phyloP scores from a whole-genome alignment of 371 early-diverging fungal genomes.

The Amoeboaphelidium occidentale region DNA sequence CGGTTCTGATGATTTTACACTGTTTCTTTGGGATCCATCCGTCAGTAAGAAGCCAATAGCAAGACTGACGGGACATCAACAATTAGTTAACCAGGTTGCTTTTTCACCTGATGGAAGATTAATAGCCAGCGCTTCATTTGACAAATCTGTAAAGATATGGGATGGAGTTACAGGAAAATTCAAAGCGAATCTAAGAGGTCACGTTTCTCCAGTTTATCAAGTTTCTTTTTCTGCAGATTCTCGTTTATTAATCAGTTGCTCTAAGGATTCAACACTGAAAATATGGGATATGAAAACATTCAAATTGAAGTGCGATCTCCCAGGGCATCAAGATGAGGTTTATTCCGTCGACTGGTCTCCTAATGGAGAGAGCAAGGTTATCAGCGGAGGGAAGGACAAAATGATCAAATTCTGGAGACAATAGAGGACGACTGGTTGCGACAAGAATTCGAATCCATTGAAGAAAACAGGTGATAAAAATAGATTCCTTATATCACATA shows the following conservation, averaged over 20 bases:
- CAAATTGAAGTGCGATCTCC: conserved; percentile 68
- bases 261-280: conserved; percentile 78
- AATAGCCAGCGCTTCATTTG: conserved; percentile 88
- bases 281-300: conserved; percentile 70
- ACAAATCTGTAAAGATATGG: conserved; percentile 95
- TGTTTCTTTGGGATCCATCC: conserved; percentile 78
- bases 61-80: conserved; percentile 77
- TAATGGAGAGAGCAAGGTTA: conserved; percentile 50
- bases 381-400: conserved; percentile 79
- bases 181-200: conserved; percentile 67
- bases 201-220: conserved; percentile 83
- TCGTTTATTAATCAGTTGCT: conserved; percentile 62
- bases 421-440: no score
- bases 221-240: conserved; percentile 78
- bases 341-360: conserved; percentile 89
- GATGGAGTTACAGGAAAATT: conserved; percentile 79
- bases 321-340: conserved; percentile 91
- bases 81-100: conserved; percentile 72
- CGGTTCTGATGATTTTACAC: conserved; percentile 88
- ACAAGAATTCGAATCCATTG: no score
- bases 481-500: no score
- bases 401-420: conserved; percentile 40
- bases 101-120: conserved; percentile 81
- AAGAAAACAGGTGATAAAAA: no score
- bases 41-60: conserved; percentile 57